These are phyloP conservation scores for Ashbya aceris DNA, from an alignment of 1,139 yeast genomes.

Conservation along the genomic window DNA sequence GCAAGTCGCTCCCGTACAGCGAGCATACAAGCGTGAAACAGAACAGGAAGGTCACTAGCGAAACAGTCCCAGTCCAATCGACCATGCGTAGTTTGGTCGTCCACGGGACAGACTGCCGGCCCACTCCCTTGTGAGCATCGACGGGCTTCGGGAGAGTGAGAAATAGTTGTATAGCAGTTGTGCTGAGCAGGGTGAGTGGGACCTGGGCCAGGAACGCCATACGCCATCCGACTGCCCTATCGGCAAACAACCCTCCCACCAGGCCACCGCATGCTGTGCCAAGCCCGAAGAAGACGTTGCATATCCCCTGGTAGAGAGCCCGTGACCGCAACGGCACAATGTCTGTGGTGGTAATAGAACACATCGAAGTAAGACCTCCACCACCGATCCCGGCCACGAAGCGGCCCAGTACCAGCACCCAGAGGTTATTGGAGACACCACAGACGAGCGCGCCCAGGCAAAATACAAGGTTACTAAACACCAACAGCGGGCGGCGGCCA, in stretches of 20 bases:
- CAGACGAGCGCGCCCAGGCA: slow-evolving; percentile 48
- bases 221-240: slow-evolving; percentile 70
- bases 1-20: slow-evolving; percentile 33
- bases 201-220: slow-evolving; percentile 51
- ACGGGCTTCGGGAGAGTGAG: slow-evolving; percentile 30
- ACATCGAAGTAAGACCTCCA: slow-evolving; percentile 49
- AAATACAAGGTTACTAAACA: slow-evolving; percentile 42
- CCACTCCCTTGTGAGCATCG: slow-evolving; percentile 31
- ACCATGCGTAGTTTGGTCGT: slow-evolving; percentile 43
- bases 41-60: slow-evolving; percentile 47
- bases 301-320: slow-evolving; percentile 53
- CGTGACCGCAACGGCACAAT: slow-evolving; percentile 48
- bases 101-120: slow-evolving; percentile 19
- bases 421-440: slow-evolving; percentile 39
- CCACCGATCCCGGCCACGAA: slow-evolving; percentile 57
- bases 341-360: slow-evolving; percentile 49
- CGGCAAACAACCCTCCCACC: slow-evolving; percentile 36
- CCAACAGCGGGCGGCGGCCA: slow-evolving; percentile 54
- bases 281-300: slow-evolving; percentile 54
- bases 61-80: slow-evolving; percentile 63
- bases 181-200: slow-evolving; percentile 40
- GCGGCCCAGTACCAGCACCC: slow-evolving; percentile 58
- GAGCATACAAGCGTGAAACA: slow-evolving; percentile 56
- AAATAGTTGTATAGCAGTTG: slow-evolving; percentile 29
- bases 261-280: slow-evolving; percentile 69